phyloP scores from a whole-genome alignment of 176 grass and related monocot species.

The Juncus inflexus region DNA sequence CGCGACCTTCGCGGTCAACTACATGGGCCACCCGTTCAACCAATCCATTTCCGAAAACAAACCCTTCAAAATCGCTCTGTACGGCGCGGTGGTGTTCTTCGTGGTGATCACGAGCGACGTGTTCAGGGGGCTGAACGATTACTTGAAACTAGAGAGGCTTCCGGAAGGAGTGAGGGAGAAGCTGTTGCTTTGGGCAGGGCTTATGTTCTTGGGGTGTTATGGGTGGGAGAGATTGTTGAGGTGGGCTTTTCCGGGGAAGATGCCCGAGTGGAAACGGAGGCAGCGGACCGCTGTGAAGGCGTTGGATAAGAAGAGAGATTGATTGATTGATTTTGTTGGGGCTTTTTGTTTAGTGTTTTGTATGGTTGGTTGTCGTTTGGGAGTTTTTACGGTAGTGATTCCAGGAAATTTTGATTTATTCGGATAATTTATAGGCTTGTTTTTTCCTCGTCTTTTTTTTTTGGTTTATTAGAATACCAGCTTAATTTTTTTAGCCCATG shows the following conservation, averaged over 20 bases:
- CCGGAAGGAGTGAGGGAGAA: constrained; percentile 84
- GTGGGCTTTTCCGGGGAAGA: constrained; percentile 77
- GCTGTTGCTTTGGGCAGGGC: constrained; percentile 74
- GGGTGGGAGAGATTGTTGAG: constrained; percentile 86
- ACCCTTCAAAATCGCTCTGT: constrained; percentile 85
- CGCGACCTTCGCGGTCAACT: constrained; percentile 97
- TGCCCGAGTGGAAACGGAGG: constrained; percentile 76
- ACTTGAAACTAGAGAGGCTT: constrained; percentile 71
- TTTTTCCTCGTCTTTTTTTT: background rate
- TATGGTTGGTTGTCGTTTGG: constrained; percentile 21
- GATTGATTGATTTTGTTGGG: constrained; percentile 34
- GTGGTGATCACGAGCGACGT: constrained; percentile 85
- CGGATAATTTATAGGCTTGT: constrained; percentile 10
- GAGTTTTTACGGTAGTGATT: background rate
- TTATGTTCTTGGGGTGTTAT: constrained; percentile 91
- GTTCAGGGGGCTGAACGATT: constrained; percentile 87
- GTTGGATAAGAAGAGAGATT: constrained; percentile 65
- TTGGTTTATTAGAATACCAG: constrained; percentile 5
- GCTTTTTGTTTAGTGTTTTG: constrained; percentile 16
- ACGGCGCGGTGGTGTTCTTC: constrained; percentile 84
- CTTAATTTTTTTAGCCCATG: constrained; percentile 10
- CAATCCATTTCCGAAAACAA: constrained; percentile 94
- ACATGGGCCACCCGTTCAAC: constrained; percentile 96
- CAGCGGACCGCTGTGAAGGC: constrained; percentile 65
- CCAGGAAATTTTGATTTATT: background rate